Conservation (phyloP, 345 rosid species). For the Triadica sebifera region DNA sequence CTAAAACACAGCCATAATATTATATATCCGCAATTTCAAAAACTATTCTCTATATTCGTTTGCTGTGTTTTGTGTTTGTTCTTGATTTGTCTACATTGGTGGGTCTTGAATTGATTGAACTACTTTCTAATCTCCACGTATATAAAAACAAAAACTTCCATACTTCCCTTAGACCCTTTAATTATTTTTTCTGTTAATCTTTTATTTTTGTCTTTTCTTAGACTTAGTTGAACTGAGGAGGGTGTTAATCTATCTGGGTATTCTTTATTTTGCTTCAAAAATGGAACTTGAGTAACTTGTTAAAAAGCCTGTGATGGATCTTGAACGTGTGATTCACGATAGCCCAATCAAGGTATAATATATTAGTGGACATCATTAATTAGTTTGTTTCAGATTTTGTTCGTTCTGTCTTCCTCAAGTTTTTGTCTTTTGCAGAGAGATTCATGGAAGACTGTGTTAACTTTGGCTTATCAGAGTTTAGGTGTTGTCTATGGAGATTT, state of each 20-base stretch:
- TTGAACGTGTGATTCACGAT: constrained; percentile 37
- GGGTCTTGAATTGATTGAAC: constrained; percentile 10
- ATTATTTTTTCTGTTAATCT: background rate
- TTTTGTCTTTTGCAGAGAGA: constrained; percentile 23
- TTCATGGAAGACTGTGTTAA: constrained; percentile 44
- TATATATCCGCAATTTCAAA: constrained; percentile 22
- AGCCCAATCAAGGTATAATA: background rate
- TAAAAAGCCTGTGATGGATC: constrained; percentile 53
- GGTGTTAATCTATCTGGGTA: constrained; percentile 28
- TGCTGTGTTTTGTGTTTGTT: constrained; percentile 33
- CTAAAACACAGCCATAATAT: constrained; percentile 18
- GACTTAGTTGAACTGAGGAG: constrained; percentile 28
- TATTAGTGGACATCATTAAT: background rate
- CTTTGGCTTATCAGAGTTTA: constrained; percentile 28
- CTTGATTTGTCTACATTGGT: constrained; percentile 29
- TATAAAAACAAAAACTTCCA: background rate
- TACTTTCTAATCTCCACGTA: background rate
- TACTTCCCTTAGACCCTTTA: background rate
- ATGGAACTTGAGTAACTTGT: constrained; percentile 34
- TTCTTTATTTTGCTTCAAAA: constrained; percentile 21
- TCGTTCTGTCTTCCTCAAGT: background rate
- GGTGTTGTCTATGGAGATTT: constrained; percentile 42
- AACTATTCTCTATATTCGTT: constrained; percentile 24
- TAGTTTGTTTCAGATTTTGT: background rate
- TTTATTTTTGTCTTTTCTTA: background rate